These are phyloP conservation scores for Cryphonectria parasitica DNA, from an alignment of 2,329 filamentous ascomycete species.

Conservation along the genomic window DNA sequence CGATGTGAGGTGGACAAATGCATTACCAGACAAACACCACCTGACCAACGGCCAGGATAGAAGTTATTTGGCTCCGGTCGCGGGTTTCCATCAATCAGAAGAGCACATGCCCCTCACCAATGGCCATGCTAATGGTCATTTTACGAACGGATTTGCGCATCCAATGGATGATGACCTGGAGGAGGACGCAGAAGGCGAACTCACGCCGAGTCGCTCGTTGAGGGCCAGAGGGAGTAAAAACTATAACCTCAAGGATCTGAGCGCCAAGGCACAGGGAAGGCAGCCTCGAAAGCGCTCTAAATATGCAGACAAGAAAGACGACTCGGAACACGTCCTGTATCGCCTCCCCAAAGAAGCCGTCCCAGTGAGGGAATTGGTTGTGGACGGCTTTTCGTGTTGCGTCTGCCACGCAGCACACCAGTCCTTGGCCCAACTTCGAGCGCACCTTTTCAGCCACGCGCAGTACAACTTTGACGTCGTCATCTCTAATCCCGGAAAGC, in stretches of 20 bases:
- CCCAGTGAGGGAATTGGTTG: conserved; percentile 42
- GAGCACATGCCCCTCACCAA: conserved; percentile 38
- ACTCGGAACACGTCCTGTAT: conserved; percentile 52
- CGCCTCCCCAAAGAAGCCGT: conserved; percentile 49
- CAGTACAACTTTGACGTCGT: conserved; percentile 50
- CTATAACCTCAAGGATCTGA: conserved; percentile 65
- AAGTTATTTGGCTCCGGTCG: conserved; percentile 50
- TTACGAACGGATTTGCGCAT: conserved; percentile 32
- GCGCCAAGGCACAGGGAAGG: conserved; percentile 59
- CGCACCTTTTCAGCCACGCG: conserved; percentile 53
- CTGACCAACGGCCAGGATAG: conserved; percentile 41
- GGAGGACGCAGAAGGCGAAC: conserved; percentile 50
- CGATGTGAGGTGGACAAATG: conserved; percentile 52
- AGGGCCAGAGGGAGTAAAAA: conserved; percentile 52
- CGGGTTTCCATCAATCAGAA: conserved; percentile 45
- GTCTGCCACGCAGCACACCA: conserved; percentile 53
- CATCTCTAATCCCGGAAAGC: conserved; percentile 42
- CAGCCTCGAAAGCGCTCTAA: conserved; percentile 47
- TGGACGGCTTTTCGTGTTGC: conserved; percentile 51
- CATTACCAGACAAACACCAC: conserved; percentile 40
- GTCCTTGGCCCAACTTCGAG: conserved; percentile 51
- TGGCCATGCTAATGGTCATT: conserved; percentile 35
- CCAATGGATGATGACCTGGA: conserved; percentile 44
- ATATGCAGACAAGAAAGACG: conserved; percentile 32
- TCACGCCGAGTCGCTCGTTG: conserved; percentile 56